Base-by-base conservation (phyloP, 2,329 filamentous ascomycete species). In the Neonectria sp. region DNA sequence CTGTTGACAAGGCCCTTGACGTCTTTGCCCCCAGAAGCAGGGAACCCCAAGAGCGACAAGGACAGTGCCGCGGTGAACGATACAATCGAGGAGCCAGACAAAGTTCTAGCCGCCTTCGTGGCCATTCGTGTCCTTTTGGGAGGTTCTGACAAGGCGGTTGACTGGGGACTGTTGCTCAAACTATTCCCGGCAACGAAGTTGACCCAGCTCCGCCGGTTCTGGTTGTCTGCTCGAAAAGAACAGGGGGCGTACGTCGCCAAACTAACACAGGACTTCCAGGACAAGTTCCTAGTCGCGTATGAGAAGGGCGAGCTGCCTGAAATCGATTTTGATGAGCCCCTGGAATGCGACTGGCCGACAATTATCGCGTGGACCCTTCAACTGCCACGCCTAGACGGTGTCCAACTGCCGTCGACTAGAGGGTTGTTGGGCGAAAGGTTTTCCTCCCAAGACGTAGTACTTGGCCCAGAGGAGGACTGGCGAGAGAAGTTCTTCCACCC, bases 291-390 rank as follows among this genome's bases (percentile, higher is more conserved):
- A 6, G 79, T 84, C 53, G 92, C 92, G 0, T 94, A 94, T 71
- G 87, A 90, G 70, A 84, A 83, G 2, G 86, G 86, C 9, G 85
- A 91, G 68, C 71, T 95, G 1, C 86, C 89, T 2, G 78, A 83
- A 2, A 83, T 95, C 24, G 83, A 94, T 76, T 93, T 88, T 70
- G 85, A 92, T 57, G 81, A 92, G 52, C 84, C 90, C 0, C 78
- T 86, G 45, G 85, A 86, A 2, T 94, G 93, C 66, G 91, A 95
- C 75, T 95, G 93, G 92, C 80, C 83, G 11, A 79, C 78, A 5
- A 79, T 95, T 6, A 86, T 95, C 53, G 83, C 86, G 40, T 95
- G 93, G 93, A 86, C 90, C 1, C 82, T 89, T 69, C 83, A 85
- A 25, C 86, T 88, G 4, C 80, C 84, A 27, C 81, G 81, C 1